Percentiles rank a stretch among this genome's conserved stretches.
phyloP scores from a whole-genome alignment of 495 filamentous ascomycete genomes.

The Apodospora peruviana region DNA sequence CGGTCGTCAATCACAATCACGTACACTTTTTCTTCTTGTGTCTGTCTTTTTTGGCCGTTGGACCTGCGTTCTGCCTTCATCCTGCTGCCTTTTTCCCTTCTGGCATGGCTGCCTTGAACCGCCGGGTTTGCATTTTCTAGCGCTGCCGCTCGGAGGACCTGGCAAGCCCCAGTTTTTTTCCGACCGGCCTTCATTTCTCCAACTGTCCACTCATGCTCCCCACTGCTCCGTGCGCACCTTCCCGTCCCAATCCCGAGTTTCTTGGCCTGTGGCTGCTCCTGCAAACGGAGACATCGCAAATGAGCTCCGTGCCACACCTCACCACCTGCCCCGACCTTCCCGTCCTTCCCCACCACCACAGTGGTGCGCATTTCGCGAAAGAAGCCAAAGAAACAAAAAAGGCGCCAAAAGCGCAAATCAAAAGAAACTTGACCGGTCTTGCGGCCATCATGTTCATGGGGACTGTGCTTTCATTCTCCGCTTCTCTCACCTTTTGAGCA shows the following conservation, averaged over 20 bases:
- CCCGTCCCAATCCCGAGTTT: constrained; percentile 21
- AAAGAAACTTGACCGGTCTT: no score
- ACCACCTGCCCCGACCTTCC: neutral
- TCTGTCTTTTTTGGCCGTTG: neutral
- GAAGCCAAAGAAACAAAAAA: no score
- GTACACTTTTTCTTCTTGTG: constrained; percentile 4
- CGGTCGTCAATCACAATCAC: no score
- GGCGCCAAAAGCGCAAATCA: no score
- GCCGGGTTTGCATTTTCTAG: constrained; percentile 17
- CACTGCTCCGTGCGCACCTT: constrained; percentile 24
- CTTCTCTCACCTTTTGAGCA: neutral
- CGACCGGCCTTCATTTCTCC: constrained; percentile 27
- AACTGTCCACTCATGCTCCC: constrained; percentile 20
- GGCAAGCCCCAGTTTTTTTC: constrained; percentile 25
- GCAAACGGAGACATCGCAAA: constrained; percentile 15
- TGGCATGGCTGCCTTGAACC: constrained; percentile 15
- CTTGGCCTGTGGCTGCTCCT: constrained; percentile 11
- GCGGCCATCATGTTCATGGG: neutral
- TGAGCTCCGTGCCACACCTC: constrained; percentile 14
- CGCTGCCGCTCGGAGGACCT: constrained; percentile 20
- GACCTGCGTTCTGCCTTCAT: neutral
- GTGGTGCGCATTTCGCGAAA: neutral
- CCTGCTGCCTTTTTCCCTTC: constrained; percentile 4
- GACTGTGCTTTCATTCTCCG: neutral
- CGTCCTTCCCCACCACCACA: neutral